Base-by-base conservation (phyloP, 2,329 filamentous ascomycete genomes). In the Arthrobotrys musiformis region DNA sequence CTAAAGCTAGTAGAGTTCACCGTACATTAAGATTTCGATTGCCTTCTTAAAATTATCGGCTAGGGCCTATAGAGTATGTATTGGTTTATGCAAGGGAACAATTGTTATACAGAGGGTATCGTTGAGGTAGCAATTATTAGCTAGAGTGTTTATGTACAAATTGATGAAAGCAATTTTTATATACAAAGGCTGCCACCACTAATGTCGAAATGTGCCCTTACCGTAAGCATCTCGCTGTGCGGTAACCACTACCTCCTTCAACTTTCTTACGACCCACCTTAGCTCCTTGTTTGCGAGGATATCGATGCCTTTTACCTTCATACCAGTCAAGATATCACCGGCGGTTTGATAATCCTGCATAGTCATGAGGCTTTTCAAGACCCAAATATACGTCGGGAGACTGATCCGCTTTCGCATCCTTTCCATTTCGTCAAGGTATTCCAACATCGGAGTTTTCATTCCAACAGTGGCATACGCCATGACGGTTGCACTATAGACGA, bases 401-500 rank as follows among this genome's bases (percentile, higher is more conserved):
- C 26, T 30, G 7, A 76, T 28, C 11, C 60, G 44, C 40, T 66
- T 76, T n/a, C 64, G 33, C 30, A 33, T 35, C 19, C n/a, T 64
- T 4, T 40, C 46, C 72, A 76, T 76, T 13, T 35, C 46, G 4
- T 50, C 37, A n/a, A 76, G 44, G 13, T 60, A 64, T 7, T 58
- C 72, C n/a, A 76, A 7, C 72, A 76, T 76, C 42, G 64, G 64
- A 7, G 63, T 40, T 22, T 58, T 64, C 24, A 50, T 9, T 9
- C 58, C 56, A 4, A 54, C 64, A 5, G 9, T 42, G 3, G 72
- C 64, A 35, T 76, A 76, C 3, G 72, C 72, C 40, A 28, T 37
- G 24, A 76, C 58, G 4, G 64, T 76, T 26, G 50, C 58, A 19
- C 48, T 66, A 28, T 76, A 76, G 24, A 76, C 72, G n/a, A 28